A percentile compares a stretch with the other conserved stretches of the same genome.
Conservation (phyloP, 1,284 basidiomycete species). For the Polyporus tsugae region DNA sequence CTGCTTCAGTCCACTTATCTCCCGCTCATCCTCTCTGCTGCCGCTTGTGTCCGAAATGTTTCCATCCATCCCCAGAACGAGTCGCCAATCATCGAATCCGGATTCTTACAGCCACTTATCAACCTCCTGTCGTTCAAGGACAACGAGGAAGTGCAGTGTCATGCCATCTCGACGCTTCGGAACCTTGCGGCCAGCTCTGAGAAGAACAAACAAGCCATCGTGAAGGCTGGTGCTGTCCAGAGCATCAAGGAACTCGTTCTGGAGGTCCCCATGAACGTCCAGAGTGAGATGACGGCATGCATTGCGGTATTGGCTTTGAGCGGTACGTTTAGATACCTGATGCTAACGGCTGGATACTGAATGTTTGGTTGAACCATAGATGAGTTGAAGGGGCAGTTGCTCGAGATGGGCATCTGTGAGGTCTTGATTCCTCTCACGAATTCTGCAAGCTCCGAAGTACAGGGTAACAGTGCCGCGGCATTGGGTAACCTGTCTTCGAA, state of each 20-base stretch:
- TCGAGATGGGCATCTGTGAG: constrained; percentile 99
- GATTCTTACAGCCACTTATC: constrained; percentile 96
- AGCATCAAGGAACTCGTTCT: constrained; percentile 97
- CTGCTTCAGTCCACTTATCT: constrained; percentile 97
- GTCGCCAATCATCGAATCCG: constrained; percentile 98
- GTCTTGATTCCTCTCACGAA: constrained; percentile 97
- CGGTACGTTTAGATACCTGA: constrained; percentile 58
- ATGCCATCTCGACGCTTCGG: constrained; percentile 98
- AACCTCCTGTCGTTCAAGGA: constrained; percentile 97
- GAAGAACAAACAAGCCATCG: constrained; percentile 98
- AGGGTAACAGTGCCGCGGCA: constrained; percentile 98
- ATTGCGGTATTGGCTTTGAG: constrained; percentile 94
- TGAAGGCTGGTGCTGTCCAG: constrained; percentile 98
- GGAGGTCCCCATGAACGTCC: constrained; percentile 95
- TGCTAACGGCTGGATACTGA: constrained; percentile 14
- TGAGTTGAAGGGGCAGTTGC: constrained; percentile 92
- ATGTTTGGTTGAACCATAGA: constrained; percentile 56
- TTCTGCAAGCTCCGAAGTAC: constrained; percentile 96
- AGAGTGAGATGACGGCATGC: constrained; percentile 99
- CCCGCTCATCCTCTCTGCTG: constrained; percentile 98
- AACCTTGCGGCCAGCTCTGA: constrained; percentile 98
- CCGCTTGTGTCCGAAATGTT: constrained; percentile 98
- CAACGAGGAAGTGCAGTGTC: constrained; percentile 99
- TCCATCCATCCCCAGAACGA: constrained; percentile 99
- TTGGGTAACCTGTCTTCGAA: constrained; percentile 98